Base-by-base conservation (phyloP, 805 yeast genomes). In the Kazachstania taianensis region DNA sequence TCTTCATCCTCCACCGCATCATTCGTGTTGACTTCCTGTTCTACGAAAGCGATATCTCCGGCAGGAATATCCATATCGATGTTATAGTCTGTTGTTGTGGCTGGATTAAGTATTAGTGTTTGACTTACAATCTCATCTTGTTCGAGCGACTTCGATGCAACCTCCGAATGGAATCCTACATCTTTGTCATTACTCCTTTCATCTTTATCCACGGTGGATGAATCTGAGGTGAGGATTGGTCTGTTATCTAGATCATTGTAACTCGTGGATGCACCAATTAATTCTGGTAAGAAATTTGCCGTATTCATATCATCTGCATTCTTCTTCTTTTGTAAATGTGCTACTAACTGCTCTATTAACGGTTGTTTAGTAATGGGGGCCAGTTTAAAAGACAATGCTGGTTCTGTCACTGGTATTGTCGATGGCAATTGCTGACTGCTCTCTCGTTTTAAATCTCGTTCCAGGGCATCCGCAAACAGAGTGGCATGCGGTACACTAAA, bases 401-500 rank as follows among this genome's bases (percentile, higher is more conserved):
- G 95, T 46, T 85, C 94, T 28, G 69, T 58, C 6, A 66, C 63
- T 2, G 96, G 75, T 15, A 65, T 66, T 1, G 96, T 83, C 1
- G 96, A 79, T 2, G 92, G 71, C 5, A 62, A 62, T 30, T 77
- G 84, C 33, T 66, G 64, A 13, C 66, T 48, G 36, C 64, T 55
- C 53, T 87, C 96, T 46, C 81, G 77, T 59, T 84, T 86, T 52
- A 87, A 61, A 55, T 92, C 97, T 48, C 97, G 69, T 55, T 87
- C 96, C 30, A 92, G 62, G 1, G 96, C 96, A 59, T 92, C 97
- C 2, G 85, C 76, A 70, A 92, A 87, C 30, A 89, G 65, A 53
- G 81, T 77, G 53, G 87, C 95, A 59, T 89, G 97, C 17, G 92
- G 92, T 7, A 92, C 96, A 52, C 87, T 81, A 57, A 82, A 86